Conservation (phyloP, 805 yeast species). For the Pichia occidentalis region DNA sequence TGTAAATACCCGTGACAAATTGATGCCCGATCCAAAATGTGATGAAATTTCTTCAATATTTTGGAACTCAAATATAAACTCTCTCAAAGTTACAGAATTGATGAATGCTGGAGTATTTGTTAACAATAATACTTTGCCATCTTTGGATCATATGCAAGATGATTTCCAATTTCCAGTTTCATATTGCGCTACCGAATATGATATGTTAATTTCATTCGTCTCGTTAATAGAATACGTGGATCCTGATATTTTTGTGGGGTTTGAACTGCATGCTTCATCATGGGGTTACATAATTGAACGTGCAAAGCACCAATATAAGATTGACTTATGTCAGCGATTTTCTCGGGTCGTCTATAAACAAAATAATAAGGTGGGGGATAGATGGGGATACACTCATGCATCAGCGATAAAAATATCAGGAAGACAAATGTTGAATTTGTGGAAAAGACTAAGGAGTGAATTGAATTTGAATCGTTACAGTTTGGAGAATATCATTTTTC, state of each 20-base stretch:
- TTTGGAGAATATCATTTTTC: conserved; percentile 68
- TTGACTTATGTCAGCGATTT: conserved; percentile 51
- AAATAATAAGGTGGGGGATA: conserved; percentile 51
- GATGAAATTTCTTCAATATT: conserved; percentile 58
- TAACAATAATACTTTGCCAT: conserved; percentile 1
- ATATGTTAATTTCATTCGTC: conserved; percentile 50
- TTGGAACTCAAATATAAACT: conserved; percentile 51
- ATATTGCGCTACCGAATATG: conserved; percentile 46
- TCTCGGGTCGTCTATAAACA: conserved; percentile 50
- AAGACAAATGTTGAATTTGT: conserved; percentile 74
- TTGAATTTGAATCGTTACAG: conserved; percentile 60
- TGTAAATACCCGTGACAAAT: conserved; percentile 43
- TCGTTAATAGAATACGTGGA: conserved; percentile 56
- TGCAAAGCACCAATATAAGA: conserved; percentile 35
- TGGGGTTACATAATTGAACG: conserved; percentile 90
- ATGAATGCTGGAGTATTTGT: conserved; percentile 34
- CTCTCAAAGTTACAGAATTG: conserved; percentile 29
- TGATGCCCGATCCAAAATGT: conserved; percentile 55
- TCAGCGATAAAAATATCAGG: conserved; percentile 67
- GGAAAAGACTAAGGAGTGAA: conserved; percentile 70
- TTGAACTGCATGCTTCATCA: conserved; percentile 68
- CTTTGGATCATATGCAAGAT: conserved; percentile 2
- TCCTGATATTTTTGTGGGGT: conserved; percentile 86
- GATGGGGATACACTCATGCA: conserved; percentile 80
- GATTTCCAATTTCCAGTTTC: conserved; percentile 27